A percentile compares a stretch with the other conserved stretches of the same genome.
Conservation (phyloP, 768 basidiomycete species). For the Coprinopsis strossmayeri region DNA sequence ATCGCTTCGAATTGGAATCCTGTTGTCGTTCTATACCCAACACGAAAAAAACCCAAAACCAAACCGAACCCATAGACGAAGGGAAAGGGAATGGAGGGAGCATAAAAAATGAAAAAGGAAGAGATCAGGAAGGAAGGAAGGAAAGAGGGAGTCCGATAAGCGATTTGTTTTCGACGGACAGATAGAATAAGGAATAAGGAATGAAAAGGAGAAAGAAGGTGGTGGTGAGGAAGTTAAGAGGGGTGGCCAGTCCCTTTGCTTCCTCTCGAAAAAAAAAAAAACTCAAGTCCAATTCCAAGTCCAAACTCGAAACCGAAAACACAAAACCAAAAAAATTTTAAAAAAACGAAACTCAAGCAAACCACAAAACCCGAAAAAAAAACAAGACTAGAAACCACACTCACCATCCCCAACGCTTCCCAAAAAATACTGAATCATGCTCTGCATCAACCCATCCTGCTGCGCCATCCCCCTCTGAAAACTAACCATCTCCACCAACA, state of each 20-base stretch:
- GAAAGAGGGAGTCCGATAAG: too few relatives aligned
- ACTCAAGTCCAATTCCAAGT: neutral
- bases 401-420: slow-evolving; percentile 49
- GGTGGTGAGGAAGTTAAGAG: neutral
- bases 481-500: slow-evolving; percentile 30
- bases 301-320: neutral
- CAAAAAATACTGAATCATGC: slow-evolving; percentile 74
- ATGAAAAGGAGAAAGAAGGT: neutral
- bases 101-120: neutral
- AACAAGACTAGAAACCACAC: slow-evolving; percentile 13
- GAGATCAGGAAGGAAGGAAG: too few relatives aligned
- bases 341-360: neutral
- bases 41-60: too few relatives aligned
- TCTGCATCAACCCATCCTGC: slow-evolving; percentile 81
- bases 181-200: neutral
- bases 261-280: neutral
- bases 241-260: slow-evolving; percentile 6
- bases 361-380: slow-evolving; percentile 5
- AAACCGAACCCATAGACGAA: too few relatives aligned
- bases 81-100: neutral
- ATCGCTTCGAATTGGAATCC: too few relatives aligned
- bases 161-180: neutral
- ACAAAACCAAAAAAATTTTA: neutral
- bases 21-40: too few relatives aligned
- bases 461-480: slow-evolving; percentile 49